Base-by-base conservation (phyloP, 306 rosid genomes). In the Medicago truncatula region DNA sequence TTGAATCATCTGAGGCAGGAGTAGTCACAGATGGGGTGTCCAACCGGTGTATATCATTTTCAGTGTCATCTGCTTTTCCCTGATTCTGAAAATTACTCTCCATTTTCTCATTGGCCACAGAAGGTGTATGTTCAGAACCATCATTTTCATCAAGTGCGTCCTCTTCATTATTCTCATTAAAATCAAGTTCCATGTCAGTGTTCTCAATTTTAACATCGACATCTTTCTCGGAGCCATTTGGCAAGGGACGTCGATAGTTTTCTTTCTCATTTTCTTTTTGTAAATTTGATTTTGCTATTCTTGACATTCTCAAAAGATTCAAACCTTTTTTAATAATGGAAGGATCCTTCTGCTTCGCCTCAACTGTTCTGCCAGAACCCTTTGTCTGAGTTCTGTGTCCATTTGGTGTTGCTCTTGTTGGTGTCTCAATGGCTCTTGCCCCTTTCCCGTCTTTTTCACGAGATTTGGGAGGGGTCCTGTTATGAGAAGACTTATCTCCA, bases 221-320 rank as follows among this genome's bases (percentile, higher is more conserved):
- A 84, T 85, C 97, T 83, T 90, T 92, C 83, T 88, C 86, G 23
- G 91, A 82, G 74, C 43, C 79, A 70, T 84, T 82, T 75, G 92
- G 83, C 85, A 95, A 23, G 63, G 89, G 97, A 73, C 99, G 92
- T 64, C 99, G 82, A 63, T 92, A 95, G 77, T 95, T 95, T 84
- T 95, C 99, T 88, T 95, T 95, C 84, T 95, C 99, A 82, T 95
- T 95, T 79, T 95, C 99, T 83, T 87, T 90, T 59, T 90, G 93
- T 79, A 95, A 85, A 82, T 92, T 95, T 80, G 83, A 65, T 82
- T 90, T 95, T 60, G 96, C 99, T 78, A 95, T 92, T 84, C 96
- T 90, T 68, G 99, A 95, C 77, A 95, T 82, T 77, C 99, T 90
- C 81, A 95, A 83, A 20, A 95, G 92, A 83, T 95, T 95, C 82